Conservation (phyloP, 495 filamentous ascomycete genomes). For the Hypoxylon rickii region DNA sequence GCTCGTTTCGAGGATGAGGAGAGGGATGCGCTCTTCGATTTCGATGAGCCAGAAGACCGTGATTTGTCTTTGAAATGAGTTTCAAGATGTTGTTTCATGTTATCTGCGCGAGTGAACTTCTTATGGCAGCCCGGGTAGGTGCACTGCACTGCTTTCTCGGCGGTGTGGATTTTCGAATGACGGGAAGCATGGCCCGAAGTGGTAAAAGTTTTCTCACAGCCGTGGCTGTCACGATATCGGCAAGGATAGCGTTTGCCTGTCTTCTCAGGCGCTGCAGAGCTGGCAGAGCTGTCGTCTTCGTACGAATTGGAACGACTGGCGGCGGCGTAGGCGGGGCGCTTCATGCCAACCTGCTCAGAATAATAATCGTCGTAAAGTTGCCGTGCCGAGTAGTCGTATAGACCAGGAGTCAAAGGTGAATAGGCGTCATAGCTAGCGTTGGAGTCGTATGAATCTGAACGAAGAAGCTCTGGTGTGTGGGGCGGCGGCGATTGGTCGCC, state of each 20-base stretch:
- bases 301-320: conserved; percentile 44
- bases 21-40: conserved; percentile 42
- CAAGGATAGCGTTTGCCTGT: conserved; percentile 67
- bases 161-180: conserved; percentile 95
- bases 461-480: conserved; percentile 54
- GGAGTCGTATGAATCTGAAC: conserved; percentile 60
- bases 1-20: conserved; percentile 41
- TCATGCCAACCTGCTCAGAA: conserved; percentile 30
- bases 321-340: conserved; percentile 36
- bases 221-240: conserved; percentile 65
- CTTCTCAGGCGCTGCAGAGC: conserved; percentile 40
- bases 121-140: conserved; percentile 78
- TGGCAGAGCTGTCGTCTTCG: conserved; percentile 47
- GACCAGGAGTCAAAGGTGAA: conserved; percentile 54
- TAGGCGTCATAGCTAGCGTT: conserved; percentile 52
- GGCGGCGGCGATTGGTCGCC: conserved; percentile 45
- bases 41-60: conserved; percentile 36
- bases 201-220: conserved; percentile 84
- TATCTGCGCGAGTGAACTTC: conserved; percentile 94
- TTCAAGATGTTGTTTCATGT: conserved; percentile 96
- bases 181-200: conserved; percentile 96
- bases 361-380: conserved; percentile 47
- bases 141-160: conserved; percentile 90
- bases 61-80: conserved; percentile 73
- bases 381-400: conserved; percentile 43